phyloP scores from a whole-genome alignment of 768 basidiomycete genomes.

The Cantharellus anzutake region DNA sequence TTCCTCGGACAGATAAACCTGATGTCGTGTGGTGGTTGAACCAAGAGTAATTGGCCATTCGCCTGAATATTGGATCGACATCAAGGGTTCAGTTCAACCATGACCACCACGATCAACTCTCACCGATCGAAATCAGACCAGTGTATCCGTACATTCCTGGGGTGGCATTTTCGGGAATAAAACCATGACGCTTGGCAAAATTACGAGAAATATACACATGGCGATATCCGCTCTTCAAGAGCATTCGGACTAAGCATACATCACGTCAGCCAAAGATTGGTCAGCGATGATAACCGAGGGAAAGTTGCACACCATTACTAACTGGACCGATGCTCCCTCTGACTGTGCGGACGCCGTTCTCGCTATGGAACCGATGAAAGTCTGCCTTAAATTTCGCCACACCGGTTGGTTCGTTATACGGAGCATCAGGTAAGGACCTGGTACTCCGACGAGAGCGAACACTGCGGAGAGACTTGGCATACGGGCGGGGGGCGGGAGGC shows the following conservation, averaged over 20 bases:
- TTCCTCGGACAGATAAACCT: conserved; percentile 84
- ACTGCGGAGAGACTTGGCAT: conserved; percentile 5
- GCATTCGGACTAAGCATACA: conserved; percentile 54
- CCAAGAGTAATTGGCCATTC: conserved; percentile 67
- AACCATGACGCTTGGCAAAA: conserved; percentile 74
- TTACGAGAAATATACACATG: conserved; percentile 91
- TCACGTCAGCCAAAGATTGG: neutral
- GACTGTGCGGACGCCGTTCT: conserved; percentile 87
- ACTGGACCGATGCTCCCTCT: conserved; percentile 84
- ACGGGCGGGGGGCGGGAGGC: conserved; percentile 10
- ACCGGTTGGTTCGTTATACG: conserved; percentile 22
- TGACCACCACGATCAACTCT: conserved; percentile 1
- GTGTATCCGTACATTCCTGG: conserved; percentile 91
- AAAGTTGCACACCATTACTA: conserved; percentile 40
- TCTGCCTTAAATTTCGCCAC: conserved; percentile 50
- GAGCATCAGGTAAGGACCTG: conserved; percentile 13
- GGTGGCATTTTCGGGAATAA: conserved; percentile 71
- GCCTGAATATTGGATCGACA: conserved; percentile 20
- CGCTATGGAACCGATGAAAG: conserved; percentile 71
- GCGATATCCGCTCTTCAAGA: conserved; percentile 77
- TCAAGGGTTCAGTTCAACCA: neutral
- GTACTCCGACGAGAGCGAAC: conserved; percentile 9
- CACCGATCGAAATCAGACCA: conserved; percentile 24
- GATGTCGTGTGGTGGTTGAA: conserved; percentile 21
- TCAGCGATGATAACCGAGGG: neutral